Evolutionary conservation across 192 early-diverging fungal species (phyloP).

Genomic region (Coemansia sp.): DNA sequence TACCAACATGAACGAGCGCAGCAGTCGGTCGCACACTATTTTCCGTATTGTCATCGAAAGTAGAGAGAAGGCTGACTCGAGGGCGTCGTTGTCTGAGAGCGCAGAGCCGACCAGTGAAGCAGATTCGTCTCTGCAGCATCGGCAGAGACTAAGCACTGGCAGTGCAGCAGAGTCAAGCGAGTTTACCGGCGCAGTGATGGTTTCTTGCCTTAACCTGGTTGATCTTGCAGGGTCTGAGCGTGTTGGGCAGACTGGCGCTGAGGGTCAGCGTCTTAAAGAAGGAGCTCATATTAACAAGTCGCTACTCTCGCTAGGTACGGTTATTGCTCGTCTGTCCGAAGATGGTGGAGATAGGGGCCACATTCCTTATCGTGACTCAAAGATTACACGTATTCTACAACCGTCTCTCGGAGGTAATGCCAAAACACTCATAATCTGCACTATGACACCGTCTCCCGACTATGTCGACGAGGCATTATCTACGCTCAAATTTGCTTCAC

Average conservation of each 20-base stretch:
- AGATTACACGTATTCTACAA: constrained; percentile 92
- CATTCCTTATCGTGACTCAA: constrained; percentile 97
- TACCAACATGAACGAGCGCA: constrained; percentile 91
- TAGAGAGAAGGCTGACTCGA: constrained; percentile 50
- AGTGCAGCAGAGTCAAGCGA: constrained; percentile 25
- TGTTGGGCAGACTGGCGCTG: constrained; percentile 66
- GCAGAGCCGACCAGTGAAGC: background rate
- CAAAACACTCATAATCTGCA: constrained; percentile 87
- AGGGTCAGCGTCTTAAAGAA: constrained; percentile 87
- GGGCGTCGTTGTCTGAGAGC: constrained; percentile 1
- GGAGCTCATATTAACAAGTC: constrained; percentile 96
- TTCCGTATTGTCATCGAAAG: constrained; percentile 92
- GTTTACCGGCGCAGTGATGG: constrained; percentile 52
- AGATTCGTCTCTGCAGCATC: constrained; percentile 2
- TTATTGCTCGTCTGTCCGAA: constrained; percentile 85
- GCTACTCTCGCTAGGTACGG: constrained; percentile 85
- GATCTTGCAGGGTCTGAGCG: constrained; percentile 97
- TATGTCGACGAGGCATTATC: constrained; percentile 86
- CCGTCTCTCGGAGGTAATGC: constrained; percentile 89
- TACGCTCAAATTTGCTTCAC: constrained; percentile 92
- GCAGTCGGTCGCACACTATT: constrained; percentile 92
- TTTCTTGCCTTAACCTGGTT: constrained; percentile 77
- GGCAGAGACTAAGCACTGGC: constrained; percentile 39
- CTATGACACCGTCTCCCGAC: constrained; percentile 74
- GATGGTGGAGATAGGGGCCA: constrained; percentile 62